Conservation (phyloP, 352 stramenopile genomes). For the Globisporangium cylindrosporum region DNA sequence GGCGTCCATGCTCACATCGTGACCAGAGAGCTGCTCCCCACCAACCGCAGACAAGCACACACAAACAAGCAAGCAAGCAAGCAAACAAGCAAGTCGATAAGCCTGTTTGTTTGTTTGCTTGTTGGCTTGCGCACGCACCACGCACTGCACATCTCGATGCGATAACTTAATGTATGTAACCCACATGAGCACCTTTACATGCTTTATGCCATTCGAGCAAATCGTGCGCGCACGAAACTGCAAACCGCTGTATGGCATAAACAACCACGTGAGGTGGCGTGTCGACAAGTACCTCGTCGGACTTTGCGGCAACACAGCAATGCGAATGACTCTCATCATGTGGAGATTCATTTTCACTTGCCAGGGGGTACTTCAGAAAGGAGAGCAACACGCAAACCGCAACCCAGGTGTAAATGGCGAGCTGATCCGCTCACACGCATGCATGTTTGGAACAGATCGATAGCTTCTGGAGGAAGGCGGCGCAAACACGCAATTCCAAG, state of each 20-base stretch:
- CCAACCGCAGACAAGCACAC: neutral
- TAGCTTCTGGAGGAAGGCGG: too few relatives aligned
- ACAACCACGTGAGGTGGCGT: neutral
- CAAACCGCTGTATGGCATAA: too few relatives aligned
- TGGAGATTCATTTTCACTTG: too few relatives aligned
- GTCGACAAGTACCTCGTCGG: neutral
- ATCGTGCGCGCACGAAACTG: neutral
- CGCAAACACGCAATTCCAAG: neutral
- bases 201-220: neutral
- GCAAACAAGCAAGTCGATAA: neutral
- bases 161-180: neutral
- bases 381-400: neutral
- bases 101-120: neutral
- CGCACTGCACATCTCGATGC: neutral
- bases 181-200: neutral
- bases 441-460: too few relatives aligned
- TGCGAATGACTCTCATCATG: neutral
- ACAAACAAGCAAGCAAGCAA: neutral
- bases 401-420: neutral
- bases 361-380: neutral
- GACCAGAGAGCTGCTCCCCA: neutral
- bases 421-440: neutral
- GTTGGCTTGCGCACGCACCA: neutral
- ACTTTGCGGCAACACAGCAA: too few relatives aligned
- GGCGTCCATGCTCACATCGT: constrained; percentile 28